phyloP scores from a whole-genome alignment of 371 early-diverging fungal genomes.

The Mitosporidium daphniae region DNA sequence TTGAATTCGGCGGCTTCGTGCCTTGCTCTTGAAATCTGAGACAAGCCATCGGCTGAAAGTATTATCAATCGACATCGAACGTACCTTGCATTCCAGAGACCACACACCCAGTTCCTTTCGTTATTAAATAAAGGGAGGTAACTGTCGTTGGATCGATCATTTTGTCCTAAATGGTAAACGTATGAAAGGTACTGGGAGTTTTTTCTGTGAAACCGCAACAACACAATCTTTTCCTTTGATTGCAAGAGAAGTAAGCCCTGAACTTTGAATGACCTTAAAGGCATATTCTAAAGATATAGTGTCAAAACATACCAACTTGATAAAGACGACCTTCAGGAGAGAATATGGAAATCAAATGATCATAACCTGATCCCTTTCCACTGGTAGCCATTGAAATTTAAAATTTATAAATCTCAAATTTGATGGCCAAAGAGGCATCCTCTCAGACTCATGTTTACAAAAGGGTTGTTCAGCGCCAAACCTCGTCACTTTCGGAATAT shows the following conservation, averaged over 20 bases:
- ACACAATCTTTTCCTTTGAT: conserved; percentile 62
- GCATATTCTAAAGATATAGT: conserved; percentile 66
- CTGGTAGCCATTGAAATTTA: too few species aligned
- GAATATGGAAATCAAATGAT: conserved; percentile 88
- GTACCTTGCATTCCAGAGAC: conserved; percentile 28
- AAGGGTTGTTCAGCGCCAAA: too few species aligned
- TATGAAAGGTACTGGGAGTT: conserved; percentile 42
- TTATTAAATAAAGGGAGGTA: conserved; percentile 53
- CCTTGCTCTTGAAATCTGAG: conserved; percentile 56
- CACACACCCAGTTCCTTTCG: conserved; percentile 74
- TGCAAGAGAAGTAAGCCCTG: conserved; percentile 65
- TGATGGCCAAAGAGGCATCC: too few species aligned
- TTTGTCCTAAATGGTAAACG: conserved; percentile 27
- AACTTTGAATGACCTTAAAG: conserved; percentile 81
- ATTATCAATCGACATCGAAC: conserved; percentile 1
- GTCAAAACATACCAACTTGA: conserved; percentile 64
- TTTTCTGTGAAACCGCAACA: conserved; percentile 70
- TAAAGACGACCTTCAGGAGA: conserved; percentile 90
- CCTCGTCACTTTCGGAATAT: too few species aligned
- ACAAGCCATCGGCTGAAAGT: conserved; percentile 40
- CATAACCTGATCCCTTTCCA: conserved; percentile 21
- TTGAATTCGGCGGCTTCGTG: conserved; percentile 82
- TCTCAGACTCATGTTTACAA: too few species aligned
- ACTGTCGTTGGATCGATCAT: conserved; percentile 64
- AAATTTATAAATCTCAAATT: too few species aligned